Evolutionary conservation across 805 yeast species (phyloP), one percentile per base, ranked within the genome.

Genomic region (Wickerhamiella occidentalis): DNA sequence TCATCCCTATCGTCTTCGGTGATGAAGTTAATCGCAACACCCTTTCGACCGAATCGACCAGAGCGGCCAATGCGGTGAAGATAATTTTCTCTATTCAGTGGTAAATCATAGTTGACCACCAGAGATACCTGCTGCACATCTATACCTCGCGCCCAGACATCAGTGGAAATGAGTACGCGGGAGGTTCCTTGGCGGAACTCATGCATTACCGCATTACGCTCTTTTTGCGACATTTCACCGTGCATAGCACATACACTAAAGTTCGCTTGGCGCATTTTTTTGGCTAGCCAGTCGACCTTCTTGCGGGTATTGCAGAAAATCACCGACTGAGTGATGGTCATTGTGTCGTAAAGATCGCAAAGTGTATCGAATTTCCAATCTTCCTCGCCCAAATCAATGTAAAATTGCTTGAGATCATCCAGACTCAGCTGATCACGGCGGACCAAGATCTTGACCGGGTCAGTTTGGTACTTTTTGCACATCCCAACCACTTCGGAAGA

Each of bases 31-130:
- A 90, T 85, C 52, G 98, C 96, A 62, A 84, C 94, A 51, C 68
- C 98, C 74, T 88, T 90, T 70, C 98, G 80, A 60, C 98, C 98
- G 73, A 90, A 90, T 66, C 98, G 80, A 56, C 97, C 98, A 58
- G 95, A 87, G 69, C 98, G 82, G 68, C 98, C 98, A 58, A 90
- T 90, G 70, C 98, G 79, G 74, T 90, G 98, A 63, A 90, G 81
- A 68, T 90, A 90, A 76, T 90, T 90, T 69, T 90, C 97, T 65
- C 82, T 80, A 75, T 92, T 87, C 56, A 77, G 68, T 50, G 98
- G 97, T 66, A 90, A 72, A 68, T 90, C 98, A 71, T 85, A 90
- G 76, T 90, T 90, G 63, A 90, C 85, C 53, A 90, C 98, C 58
- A 90, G 71, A 11, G 96, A 88, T 45, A 90, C 96, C 66, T 90